These are phyloP conservation scores for Priceomyces medius DNA, from an alignment of 805 yeast species.

Conservation along the genomic window DNA sequence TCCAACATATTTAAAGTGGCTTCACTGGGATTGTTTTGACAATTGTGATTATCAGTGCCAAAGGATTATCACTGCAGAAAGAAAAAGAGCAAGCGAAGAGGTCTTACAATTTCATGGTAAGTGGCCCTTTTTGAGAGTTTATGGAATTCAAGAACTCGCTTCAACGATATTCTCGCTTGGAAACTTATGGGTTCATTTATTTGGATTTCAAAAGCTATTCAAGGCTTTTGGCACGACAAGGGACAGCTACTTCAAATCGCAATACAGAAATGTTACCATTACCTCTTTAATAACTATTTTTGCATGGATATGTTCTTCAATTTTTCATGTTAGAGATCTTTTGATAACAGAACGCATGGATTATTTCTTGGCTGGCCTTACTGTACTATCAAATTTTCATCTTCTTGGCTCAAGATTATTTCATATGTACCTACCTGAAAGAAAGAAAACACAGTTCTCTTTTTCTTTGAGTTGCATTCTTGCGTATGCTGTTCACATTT, in stretches of 20 bases:
- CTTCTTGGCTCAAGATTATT: conserved; percentile 61
- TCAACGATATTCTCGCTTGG: conserved; percentile 75
- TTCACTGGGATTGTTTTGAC: conserved; percentile 73
- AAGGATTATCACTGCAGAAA: conserved; percentile 59
- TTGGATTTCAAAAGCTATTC: conserved; percentile 38
- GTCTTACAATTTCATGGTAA: conserved; percentile 91
- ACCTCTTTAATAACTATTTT: conserved; percentile 66
- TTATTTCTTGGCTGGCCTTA: conserved; percentile 89
- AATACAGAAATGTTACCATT: conserved; percentile 35
- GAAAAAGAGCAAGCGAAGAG: conserved; percentile 49
- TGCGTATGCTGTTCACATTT: conserved; percentile 63
- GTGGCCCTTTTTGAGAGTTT: conserved; percentile 85
- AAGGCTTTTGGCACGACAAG: conserved; percentile 10
- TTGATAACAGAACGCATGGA: conserved; percentile 79
- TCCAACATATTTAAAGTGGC: conserved; percentile 38
- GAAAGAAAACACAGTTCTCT: conserved; percentile 19
- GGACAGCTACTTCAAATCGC: conserved; percentile 3
- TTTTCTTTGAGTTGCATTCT: conserved; percentile 44
- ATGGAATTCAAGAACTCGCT: conserved; percentile 84
- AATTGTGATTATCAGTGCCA: conserved; percentile 96
- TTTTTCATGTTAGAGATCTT: conserved; percentile 87
- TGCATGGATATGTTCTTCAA: conserved; percentile 85
- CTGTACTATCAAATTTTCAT: conserved; percentile 79
- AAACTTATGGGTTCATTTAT: conserved; percentile 47
- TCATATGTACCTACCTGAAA: conserved; percentile 48